A percentile compares a stretch with the other conserved stretches of the same genome.
phyloP scores from a whole-genome alignment of 2,329 filamentous ascomycete genomes.

The Xylaria sp. region DNA sequence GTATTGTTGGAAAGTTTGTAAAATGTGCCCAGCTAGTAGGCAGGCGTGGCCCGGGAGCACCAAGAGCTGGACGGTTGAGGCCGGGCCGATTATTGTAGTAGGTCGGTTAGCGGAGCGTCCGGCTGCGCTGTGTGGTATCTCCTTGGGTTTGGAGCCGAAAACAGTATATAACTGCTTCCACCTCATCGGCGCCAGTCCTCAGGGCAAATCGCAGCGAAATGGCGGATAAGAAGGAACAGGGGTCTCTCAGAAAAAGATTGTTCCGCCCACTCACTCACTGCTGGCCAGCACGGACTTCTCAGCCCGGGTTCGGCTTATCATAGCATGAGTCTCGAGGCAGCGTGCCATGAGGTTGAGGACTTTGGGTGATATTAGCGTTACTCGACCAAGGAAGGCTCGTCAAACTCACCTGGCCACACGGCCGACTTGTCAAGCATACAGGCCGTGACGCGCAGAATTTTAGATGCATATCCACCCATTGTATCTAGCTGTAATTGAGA shows the following conservation, averaged over 20 bases:
- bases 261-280: conserved; percentile 47
- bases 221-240: background rate
- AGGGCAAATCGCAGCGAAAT: conserved; percentile 4
- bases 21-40: background rate
- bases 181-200: background rate
- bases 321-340: conserved; percentile 65
- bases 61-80: background rate
- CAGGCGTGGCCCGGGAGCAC: background rate
- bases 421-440: conserved; percentile 88
- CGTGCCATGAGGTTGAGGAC: conserved; percentile 65
- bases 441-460: conserved; percentile 84
- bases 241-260: background rate
- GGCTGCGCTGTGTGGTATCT: background rate
- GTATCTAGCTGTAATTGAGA: conserved; percentile 66
- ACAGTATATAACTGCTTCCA: conserved; percentile 1
- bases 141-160: background rate
- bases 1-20: background rate
- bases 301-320: conserved; percentile 61
- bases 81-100: background rate
- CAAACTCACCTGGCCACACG: conserved; percentile 85
- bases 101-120: background rate
- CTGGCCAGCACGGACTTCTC: conserved; percentile 60
- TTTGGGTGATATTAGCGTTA: conserved; percentile 35
- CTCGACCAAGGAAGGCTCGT: background rate
- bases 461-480: conserved; percentile 81